A percentile compares a stretch with the other conserved stretches of the same genome.
Evolutionary conservation across 139 green algal species (phyloP).

Genomic region (Spirogloea muscicola): DNA sequence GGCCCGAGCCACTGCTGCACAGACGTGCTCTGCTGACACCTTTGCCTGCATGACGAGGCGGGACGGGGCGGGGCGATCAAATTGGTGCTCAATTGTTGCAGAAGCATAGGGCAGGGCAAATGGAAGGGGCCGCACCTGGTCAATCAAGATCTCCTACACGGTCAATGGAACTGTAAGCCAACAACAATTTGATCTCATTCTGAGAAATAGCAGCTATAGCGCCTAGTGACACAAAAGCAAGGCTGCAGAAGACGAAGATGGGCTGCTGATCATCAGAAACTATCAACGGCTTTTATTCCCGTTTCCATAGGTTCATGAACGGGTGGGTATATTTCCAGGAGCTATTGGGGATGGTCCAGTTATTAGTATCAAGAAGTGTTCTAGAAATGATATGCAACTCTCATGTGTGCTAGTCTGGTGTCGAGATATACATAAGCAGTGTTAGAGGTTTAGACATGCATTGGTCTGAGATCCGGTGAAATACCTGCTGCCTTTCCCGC

Average conservation of each 20-base stretch:
- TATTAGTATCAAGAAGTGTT: no score
- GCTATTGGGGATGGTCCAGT: no score
- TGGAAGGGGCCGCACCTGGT: neutral
- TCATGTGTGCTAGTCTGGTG: no score
- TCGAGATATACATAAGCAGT: neutral
- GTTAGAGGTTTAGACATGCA: neutral
- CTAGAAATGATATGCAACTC: no score
- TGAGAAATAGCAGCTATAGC: neutral
- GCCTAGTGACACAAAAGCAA: neutral
- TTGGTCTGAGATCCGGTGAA: neutral
- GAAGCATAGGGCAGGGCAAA: neutral
- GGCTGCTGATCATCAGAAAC: no score
- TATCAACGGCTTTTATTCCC: no score
- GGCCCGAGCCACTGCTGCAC: slow-evolving; percentile 4
- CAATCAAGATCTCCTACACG: neutral
- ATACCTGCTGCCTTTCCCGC: slow-evolving; percentile 9
- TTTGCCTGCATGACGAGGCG: no score
- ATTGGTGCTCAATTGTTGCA: neutral
- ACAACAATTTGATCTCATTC: neutral
- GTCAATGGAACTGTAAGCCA: neutral
- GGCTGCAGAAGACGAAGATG: no score
- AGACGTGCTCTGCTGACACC: slow-evolving; percentile 25
- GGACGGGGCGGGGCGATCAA: no score
- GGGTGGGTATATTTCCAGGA: no score
- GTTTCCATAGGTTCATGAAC: no score